phyloP scores from a whole-genome alignment of 2,329 filamentous ascomycete genomes.

The Verruconis gallopava region DNA sequence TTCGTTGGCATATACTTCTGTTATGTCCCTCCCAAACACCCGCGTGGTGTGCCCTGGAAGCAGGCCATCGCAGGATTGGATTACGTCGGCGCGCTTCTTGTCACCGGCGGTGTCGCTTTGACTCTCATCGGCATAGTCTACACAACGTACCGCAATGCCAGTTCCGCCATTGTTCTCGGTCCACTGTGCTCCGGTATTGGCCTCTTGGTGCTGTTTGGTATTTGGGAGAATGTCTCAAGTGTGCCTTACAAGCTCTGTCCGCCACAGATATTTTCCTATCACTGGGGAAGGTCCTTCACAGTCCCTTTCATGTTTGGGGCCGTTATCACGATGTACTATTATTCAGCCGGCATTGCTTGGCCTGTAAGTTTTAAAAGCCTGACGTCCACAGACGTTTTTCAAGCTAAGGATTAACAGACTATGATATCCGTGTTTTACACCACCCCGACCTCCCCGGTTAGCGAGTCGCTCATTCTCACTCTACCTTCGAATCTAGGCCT shows the following conservation, averaged over 20 bases:
- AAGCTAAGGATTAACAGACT: no score
- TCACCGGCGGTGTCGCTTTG: constrained; percentile 17
- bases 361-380: no score
- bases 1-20: constrained; percentile 5
- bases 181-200: background rate
- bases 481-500: constrained; percentile 32
- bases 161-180: constrained; percentile 17
- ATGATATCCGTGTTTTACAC: constrained; percentile 15
- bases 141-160: constrained; percentile 17
- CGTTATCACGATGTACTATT: constrained; percentile 26
- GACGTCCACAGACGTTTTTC: no score
- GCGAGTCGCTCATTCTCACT: constrained; percentile 14
- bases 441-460: background rate
- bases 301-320: constrained; percentile 32
- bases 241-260: constrained; percentile 28
- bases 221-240: constrained; percentile 20
- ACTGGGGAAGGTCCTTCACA: constrained; percentile 34
- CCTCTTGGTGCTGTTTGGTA: constrained; percentile 18
- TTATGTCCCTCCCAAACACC: constrained; percentile 12
- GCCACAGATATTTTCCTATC: constrained; percentile 32
- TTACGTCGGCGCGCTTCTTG: constrained; percentile 20
- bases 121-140: constrained; percentile 23
- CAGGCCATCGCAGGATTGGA: constrained; percentile 20
- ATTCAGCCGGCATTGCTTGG: no score
- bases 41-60: constrained; percentile 10